A percentile compares a stretch with the other conserved stretches of the same genome.
These are phyloP conservation scores for Cordyceps cateniannulata DNA, from an alignment of 2,329 filamentous ascomycete species.

Conservation along the genomic window DNA sequence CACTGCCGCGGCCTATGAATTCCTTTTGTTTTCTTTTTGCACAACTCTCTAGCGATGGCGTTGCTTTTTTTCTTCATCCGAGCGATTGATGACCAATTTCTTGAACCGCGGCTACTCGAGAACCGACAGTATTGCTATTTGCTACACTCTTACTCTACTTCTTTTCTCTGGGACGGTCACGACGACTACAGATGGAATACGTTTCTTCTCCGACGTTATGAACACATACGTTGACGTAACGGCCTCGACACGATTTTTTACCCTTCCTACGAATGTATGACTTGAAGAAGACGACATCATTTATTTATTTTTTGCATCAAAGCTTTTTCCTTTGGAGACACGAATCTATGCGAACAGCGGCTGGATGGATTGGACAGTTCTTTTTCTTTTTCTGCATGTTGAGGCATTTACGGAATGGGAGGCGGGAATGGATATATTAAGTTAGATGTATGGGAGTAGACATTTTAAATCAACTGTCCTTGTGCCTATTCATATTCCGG, in stretches of 20 bases:
- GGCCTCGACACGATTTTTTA: constrained; percentile 30
- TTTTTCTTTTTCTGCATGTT: not conserved
- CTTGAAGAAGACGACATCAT: constrained; percentile 29
- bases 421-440: constrained; percentile 7
- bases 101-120: constrained; percentile 8
- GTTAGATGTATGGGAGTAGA: constrained; percentile 5
- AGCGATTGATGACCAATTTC: constrained; percentile 10
- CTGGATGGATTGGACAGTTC: constrained; percentile 2
- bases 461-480: not conserved
- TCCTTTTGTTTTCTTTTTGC: constrained; percentile 19
- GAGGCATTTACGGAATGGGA: constrained; percentile 11
- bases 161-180: constrained; percentile 26
- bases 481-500: not conserved
- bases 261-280: constrained; percentile 34
- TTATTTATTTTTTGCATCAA: constrained; percentile 11
- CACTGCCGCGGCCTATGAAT: not conserved
- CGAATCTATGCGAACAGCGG: not conserved
- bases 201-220: constrained; percentile 23
- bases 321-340: constrained; percentile 20
- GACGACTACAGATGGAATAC: constrained; percentile 23
- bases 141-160: constrained; percentile 26
- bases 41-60: constrained; percentile 20
- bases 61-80: constrained; percentile 5
- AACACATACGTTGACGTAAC: constrained; percentile 27
- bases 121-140: constrained; percentile 20